Evolutionary conservation across 352 stramenopile species (phyloP).

Genomic region (Phytophthora tubulina): DNA sequence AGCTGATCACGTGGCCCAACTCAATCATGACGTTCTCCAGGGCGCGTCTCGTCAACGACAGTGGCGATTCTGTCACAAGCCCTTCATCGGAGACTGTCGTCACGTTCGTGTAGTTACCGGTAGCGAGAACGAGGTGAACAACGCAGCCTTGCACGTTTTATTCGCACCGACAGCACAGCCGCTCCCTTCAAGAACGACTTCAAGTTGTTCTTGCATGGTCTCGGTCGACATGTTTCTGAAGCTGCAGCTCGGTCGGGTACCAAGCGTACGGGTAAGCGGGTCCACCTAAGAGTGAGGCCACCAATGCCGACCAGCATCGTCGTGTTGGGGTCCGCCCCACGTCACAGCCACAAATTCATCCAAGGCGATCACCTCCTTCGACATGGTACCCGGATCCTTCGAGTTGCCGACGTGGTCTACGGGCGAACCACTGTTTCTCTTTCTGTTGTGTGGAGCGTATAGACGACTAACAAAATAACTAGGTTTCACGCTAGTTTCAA

Average conservation of each 20-base stretch:
- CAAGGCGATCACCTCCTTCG: slow-evolving; percentile 73
- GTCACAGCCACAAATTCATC: slow-evolving; percentile 70
- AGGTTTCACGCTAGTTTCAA: too few species aligned
- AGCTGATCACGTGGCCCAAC: slow-evolving; percentile 63
- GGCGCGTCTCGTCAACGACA: slow-evolving; percentile 49
- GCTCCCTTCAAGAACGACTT: slow-evolving; percentile 41
- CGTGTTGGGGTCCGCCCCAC: slow-evolving; percentile 59
- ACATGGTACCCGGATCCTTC: slow-evolving; percentile 76
- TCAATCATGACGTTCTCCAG: slow-evolving; percentile 61
- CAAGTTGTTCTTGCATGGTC: slow-evolving; percentile 56
- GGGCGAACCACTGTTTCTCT: slow-evolving; percentile 44
- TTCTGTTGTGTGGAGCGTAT: too few species aligned
- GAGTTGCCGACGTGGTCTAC: slow-evolving; percentile 74
- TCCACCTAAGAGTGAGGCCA: slow-evolving; percentile 58
- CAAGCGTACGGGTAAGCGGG: slow-evolving; percentile 53
- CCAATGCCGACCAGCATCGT: slow-evolving; percentile 68
- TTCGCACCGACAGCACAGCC: slow-evolving; percentile 47
- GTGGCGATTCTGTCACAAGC: slow-evolving; percentile 12
- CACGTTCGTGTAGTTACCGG: slow-evolving; percentile 66
- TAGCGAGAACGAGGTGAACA: slow-evolving; percentile 52
- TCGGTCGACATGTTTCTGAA: slow-evolving; percentile 72
- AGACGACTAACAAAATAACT: too few species aligned
- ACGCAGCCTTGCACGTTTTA: slow-evolving; percentile 54
- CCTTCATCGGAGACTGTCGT: slow-evolving; percentile 13
- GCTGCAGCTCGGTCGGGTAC: slow-evolving; percentile 55